Base-by-base conservation (phyloP, 225 moss, liverwort and hornwort genomes). In the Physcomitrellopsis africana region DNA sequence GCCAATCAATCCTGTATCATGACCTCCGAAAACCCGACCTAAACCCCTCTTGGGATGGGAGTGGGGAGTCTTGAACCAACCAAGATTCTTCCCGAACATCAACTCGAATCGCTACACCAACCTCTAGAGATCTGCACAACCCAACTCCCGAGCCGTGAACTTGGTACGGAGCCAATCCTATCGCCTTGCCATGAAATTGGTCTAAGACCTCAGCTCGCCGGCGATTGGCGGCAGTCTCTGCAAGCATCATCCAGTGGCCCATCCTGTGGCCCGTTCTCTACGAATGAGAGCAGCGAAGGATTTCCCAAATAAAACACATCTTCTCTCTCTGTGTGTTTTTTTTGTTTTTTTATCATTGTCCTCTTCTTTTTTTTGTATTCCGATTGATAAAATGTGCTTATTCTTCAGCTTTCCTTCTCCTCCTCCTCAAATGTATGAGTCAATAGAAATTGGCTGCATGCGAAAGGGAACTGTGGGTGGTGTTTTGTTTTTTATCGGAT, bases 161-260 rank as follows among this genome's bases (percentile, higher is more conserved):
- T 10, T 46, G 29, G 18, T 19, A 26, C 37, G 10, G 37, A 71
- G n/a, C 24, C 22, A 57, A 60, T 18, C 71, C 59, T 12, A 5
- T 52, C 47, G 44, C 43, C 11, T 43, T 45, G 23, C 17, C 17
- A 46, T 1, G 5, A 26, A n/a, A n/a, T 11, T 42, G 20, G 42
- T 41, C 9, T 19, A 27, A 10, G 32, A 37, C 32, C 32, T 5
- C 32, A 47, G 24, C 46, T 47, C 0, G 10, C 9, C 41, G 1
- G 15, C 15, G 22, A 55, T 62, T 69, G 48, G 58, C 58, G 49
- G 65, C 65, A 51, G 51, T 10, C n/a, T 51, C 26, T 45, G 45
- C 10, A 17, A 15, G 15, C 9, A 59, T 22, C 22, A 32, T 13
- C 5, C 6, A 1, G 13, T 7, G 0, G 8, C 10, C 5, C 5